Percentiles rank a stretch among this genome's conserved stretches.
Conservation (phyloP, 75 land plant species). For the Cryptomeria japonica region DNA sequence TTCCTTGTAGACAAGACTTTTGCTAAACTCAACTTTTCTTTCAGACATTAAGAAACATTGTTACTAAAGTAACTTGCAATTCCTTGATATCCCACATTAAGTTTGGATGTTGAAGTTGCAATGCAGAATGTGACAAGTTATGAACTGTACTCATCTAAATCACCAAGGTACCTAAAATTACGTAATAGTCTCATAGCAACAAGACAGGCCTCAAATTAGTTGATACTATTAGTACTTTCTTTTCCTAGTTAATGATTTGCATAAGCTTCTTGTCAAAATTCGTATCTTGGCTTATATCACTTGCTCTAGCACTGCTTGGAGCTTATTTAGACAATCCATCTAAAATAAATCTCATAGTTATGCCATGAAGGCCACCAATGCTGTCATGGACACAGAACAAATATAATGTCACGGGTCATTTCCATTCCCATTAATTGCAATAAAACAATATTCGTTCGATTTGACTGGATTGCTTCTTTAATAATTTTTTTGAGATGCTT, state of each 20-base stretch:
- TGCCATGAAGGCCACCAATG: neutral
- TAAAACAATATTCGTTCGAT: neutral
- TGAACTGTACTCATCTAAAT: too few relatives aligned
- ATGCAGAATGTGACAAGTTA: neutral
- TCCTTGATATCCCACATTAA: neutral
- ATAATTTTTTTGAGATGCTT: neutral
- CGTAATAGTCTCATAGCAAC: neutral
- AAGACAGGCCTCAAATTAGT: neutral
- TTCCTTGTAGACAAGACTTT: neutral
- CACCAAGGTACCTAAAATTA: too few relatives aligned
- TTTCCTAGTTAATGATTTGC: neutral
- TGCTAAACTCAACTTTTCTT: too few relatives aligned
- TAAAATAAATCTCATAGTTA: neutral
- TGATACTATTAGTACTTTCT: neutral
- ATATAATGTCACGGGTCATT: neutral
- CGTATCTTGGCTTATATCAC: neutral
- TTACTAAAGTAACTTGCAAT: neutral
- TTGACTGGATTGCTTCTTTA: too few relatives aligned
- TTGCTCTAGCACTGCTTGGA: neutral
- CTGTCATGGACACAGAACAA: neutral
- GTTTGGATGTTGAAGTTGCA: neutral
- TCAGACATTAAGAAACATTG: neutral
- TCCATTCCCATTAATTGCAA: neutral
- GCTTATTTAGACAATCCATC: neutral
- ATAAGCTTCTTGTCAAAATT: neutral